These are phyloP conservation scores for Reutealis trisperma DNA, from an alignment of 345 rosid genomes.

Conservation along the genomic window DNA sequence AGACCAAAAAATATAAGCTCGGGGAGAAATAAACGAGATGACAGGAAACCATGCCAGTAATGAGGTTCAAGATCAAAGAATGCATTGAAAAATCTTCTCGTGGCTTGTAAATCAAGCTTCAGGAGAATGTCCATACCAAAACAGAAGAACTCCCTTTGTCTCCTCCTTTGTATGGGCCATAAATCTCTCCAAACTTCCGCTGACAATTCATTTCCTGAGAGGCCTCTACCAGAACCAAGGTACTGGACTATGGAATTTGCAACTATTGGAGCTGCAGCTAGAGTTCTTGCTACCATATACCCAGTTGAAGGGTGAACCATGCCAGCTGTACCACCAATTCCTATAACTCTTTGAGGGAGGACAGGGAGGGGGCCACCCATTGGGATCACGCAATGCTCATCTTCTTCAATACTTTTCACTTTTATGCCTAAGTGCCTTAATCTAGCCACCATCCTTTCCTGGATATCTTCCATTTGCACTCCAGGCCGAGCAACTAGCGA, in stretches of 20 bases:
- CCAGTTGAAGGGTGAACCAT: slow-evolving; percentile 95
- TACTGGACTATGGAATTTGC: slow-evolving; percentile 75
- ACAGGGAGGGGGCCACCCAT: slow-evolving; percentile 99
- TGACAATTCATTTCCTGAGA: slow-evolving; percentile 61
- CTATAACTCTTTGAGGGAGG: slow-evolving; percentile 90
- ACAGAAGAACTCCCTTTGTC: slow-evolving; percentile 98
- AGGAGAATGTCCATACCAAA: slow-evolving; percentile 97
- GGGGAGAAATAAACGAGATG: slow-evolving; percentile 85
- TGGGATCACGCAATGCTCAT: slow-evolving; percentile 87
- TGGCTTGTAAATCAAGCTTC: slow-evolving; percentile 76
- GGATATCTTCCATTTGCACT: slow-evolving; percentile 75
- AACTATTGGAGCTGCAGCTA: slow-evolving; percentile 92
- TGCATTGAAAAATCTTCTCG: slow-evolving; percentile 89
- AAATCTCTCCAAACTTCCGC: slow-evolving; percentile 87
- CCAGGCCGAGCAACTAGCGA: slow-evolving; percentile 94
- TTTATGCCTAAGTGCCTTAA: slow-evolving; percentile 77
- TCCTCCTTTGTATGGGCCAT: slow-evolving; percentile 91
- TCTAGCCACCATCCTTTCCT: slow-evolving; percentile 95
- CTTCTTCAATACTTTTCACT: slow-evolving; percentile 84
- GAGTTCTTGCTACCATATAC: slow-evolving; percentile 98
- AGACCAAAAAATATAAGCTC: slow-evolving; percentile 82
- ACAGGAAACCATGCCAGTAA: slow-evolving; percentile 97
- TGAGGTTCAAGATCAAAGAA: slow-evolving; percentile 81
- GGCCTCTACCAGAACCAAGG: slow-evolving; percentile 52
- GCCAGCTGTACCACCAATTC: slow-evolving; percentile 95